phyloP scores from a whole-genome alignment of 208 protist genomes.

The Leishmania major region DNA sequence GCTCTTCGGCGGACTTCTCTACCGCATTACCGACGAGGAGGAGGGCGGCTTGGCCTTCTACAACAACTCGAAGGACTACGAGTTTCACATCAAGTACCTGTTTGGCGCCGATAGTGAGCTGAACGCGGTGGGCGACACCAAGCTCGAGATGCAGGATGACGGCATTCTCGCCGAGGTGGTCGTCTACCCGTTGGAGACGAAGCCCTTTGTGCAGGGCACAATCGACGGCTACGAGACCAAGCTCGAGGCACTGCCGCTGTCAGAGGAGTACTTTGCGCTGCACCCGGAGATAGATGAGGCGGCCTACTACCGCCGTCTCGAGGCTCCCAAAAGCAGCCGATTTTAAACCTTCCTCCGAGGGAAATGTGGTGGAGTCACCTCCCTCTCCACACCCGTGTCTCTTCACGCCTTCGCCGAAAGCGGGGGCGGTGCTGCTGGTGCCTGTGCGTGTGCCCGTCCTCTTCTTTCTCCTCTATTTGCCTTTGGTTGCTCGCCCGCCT shows the following conservation, averaged over 20 bases:
- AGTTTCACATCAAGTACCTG: constrained; percentile 85
- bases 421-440: not conserved
- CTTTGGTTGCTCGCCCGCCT: not conserved
- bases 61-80: constrained; percentile 83
- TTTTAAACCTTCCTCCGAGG: constrained; percentile 37
- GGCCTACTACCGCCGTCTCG: constrained; percentile 65
- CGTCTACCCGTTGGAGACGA: constrained; percentile 71
- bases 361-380: not conserved
- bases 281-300: constrained; percentile 63
- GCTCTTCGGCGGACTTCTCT: constrained; percentile 81
- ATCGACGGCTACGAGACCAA: constrained; percentile 77
- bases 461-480: not conserved
- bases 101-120: constrained; percentile 63
- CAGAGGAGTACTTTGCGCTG: constrained; percentile 74
- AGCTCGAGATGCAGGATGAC: constrained; percentile 57
- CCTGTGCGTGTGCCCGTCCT: not conserved
- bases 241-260: constrained; percentile 71
- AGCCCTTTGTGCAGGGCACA: constrained; percentile 61
- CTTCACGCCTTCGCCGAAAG: not conserved
- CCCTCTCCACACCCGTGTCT: not conserved
- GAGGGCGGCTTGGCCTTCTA: constrained; percentile 59
- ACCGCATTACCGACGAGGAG: constrained; percentile 56
- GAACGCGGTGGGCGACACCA: constrained; percentile 46
- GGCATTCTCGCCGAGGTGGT: constrained; percentile 63
- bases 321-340: constrained; percentile 44